Percentiles rank a stretch among this genome's conserved stretches.
phyloP scores from a whole-genome alignment of 2,329 filamentous ascomycete genomes.

The Gliomastix tumulicola region DNA sequence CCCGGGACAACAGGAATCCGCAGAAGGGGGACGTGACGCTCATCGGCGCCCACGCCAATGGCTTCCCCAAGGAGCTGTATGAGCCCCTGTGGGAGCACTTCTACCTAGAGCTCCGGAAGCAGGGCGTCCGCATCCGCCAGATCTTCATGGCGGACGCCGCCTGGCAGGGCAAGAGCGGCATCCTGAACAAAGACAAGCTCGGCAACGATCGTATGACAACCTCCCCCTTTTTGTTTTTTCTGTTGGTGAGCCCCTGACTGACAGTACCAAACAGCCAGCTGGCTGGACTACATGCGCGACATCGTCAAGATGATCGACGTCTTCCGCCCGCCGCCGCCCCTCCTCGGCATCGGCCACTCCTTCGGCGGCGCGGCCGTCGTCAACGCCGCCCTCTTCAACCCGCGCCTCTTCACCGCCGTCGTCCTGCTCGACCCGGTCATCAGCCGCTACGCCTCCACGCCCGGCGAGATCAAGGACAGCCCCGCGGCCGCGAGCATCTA shows the following conservation, averaged over 20 bases:
- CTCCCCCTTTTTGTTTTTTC: too few species aligned
- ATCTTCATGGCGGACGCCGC: constrained; percentile 92
- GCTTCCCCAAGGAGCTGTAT: constrained; percentile 92
- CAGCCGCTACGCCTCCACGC: constrained; percentile 32
- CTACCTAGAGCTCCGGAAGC: constrained; percentile 44
- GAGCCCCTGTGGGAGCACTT: constrained; percentile 89
- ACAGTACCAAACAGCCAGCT: constrained; percentile 51
- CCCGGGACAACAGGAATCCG: constrained; percentile 60
- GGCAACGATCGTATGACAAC: constrained; percentile 79
- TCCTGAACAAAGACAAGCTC: constrained; percentile 67
- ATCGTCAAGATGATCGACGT: constrained; percentile 78
- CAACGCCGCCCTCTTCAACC: constrained; percentile 69
- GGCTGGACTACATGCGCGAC: constrained; percentile 81
- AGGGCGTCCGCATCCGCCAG: constrained; percentile 63
- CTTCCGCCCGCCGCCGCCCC: constrained; percentile 72
- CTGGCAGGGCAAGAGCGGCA: constrained; percentile 72
- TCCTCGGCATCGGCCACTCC: constrained; percentile 83
- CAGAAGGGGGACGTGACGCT: constrained; percentile 75
- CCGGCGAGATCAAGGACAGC: constrained; percentile 22
- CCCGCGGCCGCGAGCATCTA: constrained; percentile 56
- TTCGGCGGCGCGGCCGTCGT: constrained; percentile 73
- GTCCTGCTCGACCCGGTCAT: constrained; percentile 84
- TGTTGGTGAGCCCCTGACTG: too few species aligned
- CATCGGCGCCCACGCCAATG: constrained; percentile 83
- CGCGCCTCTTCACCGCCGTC: constrained; percentile 68